Percentiles rank a stretch among this genome's conserved stretches.
Evolutionary conservation across 2,329 filamentous ascomycete species (phyloP).

Genomic region (Trichoderma atroviride): DNA sequence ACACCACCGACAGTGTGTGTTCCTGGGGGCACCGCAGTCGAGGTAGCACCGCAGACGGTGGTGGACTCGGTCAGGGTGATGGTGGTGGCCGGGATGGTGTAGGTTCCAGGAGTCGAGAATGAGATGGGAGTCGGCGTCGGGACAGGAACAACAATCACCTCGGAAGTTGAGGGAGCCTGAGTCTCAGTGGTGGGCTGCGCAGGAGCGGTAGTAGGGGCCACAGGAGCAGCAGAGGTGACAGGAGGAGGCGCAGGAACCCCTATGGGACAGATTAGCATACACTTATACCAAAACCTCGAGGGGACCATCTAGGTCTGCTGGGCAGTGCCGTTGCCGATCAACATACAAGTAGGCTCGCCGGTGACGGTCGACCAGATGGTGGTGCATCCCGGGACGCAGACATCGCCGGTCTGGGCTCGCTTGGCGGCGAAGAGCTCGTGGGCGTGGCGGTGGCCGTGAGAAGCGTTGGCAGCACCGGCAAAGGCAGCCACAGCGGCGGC

Average conservation of each 20-base stretch:
- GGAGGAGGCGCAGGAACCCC: conserved; percentile 43
- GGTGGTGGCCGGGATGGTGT: conserved; percentile 75
- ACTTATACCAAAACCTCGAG: not conserved
- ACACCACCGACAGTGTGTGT: conserved; percentile 72
- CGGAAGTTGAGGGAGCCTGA: conserved; percentile 39
- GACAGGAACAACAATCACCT: conserved; percentile 49
- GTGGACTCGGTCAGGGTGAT: conserved; percentile 67
- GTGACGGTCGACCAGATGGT: conserved; percentile 74
- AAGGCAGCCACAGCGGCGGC: conserved; percentile 65
- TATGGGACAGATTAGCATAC: conserved; percentile 33
- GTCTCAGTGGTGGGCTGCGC: conserved; percentile 29
- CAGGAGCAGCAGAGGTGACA: conserved; percentile 33
- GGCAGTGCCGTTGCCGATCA: not conserved
- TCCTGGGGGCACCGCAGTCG: conserved; percentile 64
- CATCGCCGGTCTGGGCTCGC: conserved; percentile 43
- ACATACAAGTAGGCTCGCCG: conserved; percentile 66
- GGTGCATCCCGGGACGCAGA: conserved; percentile 66
- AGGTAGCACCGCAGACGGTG: conserved; percentile 66
- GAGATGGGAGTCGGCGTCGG: conserved; percentile 56
- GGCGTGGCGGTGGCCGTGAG: conserved; percentile 63
- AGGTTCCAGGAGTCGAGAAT: conserved; percentile 69
- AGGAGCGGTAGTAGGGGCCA: conserved; percentile 3
- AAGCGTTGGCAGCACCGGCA: conserved; percentile 59
- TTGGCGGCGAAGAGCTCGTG: conserved; percentile 63
- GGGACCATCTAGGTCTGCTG: not conserved